Base-by-base conservation (phyloP, 2,329 filamentous ascomycete genomes). In the Aureobasidium melanogenum region DNA sequence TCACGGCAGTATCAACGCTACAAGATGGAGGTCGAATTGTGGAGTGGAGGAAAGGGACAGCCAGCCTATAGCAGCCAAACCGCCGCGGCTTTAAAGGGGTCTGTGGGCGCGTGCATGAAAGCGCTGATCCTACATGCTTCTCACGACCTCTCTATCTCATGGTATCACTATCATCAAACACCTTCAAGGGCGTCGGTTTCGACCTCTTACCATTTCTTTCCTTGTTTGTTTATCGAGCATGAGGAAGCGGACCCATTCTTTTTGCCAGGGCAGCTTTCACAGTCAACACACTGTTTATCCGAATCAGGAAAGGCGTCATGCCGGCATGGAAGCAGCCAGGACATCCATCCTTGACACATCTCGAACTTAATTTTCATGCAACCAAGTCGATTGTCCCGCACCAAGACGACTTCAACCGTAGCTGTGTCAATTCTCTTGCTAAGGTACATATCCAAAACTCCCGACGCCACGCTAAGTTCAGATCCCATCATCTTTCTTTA, bases 381-480 rank as follows among this genome's bases (percentile, higher is more conserved):
- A 59, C 28, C 30, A 38, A 38, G 15, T 28, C 43, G 26, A 4
- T 22, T 39, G 32, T 47, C 43, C 24, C 43, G 28, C 43, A 36
- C 39, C 28, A 28, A 14, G n/a, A 10, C 43, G 28, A 26, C 26
- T 41, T 15, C 26, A 30, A 41, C 6, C 17, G 12, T 36, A 10
- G 17, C 39, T 17, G 36, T 50, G 19, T 28, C 24, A 28, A n/a
- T 26, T 19, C 7, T 28, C 30, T 46, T 43, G 22, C 22, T 34
- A 36, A 28, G 30, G 24, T 61, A 38, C 26, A 44, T 17, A 36
- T 24, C 26, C 50, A 38, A 55, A 50, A 34, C 47, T 50, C 44
- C 54, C 26, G 28, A 62, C 60, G 38, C 63, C 56, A 47, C 41
- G 60, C 63, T 64, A 34, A 54, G 22, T n/a, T 22, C 32, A 62